Evolutionary conservation across 805 yeast species (phyloP).

Genomic region (Geotrichum ghanense): DNA sequence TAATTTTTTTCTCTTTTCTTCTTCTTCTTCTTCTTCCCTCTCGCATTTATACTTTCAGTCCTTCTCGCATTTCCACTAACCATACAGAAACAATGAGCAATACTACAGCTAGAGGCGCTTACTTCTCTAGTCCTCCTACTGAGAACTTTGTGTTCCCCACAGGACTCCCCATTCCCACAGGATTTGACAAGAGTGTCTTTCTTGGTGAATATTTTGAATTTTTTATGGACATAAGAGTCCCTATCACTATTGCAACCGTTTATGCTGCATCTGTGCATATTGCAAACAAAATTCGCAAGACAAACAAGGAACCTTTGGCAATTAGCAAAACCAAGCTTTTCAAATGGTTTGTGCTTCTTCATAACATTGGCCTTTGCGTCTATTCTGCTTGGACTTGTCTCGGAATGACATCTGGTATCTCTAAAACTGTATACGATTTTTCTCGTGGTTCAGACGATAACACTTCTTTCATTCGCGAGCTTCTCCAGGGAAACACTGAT

Average conservation of each 20-base stretch:
- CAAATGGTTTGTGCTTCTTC: conserved; percentile 45
- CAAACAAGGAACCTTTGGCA: conserved; percentile 38
- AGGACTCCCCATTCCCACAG: conserved; percentile 11
- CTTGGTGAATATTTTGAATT: conserved; percentile 11
- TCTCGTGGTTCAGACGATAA: conserved; percentile 20
- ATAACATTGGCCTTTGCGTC: conserved; percentile 49
- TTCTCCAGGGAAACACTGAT: conserved; percentile 12
- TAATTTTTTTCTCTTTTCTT: neutral
- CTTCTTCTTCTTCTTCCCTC: neutral
- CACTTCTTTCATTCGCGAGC: conserved; percentile 8
- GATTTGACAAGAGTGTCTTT: neutral
- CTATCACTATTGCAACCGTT: conserved; percentile 43
- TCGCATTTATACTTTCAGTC: neutral
- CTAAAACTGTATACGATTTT: conserved; percentile 28
- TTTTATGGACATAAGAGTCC: conserved; percentile 38
- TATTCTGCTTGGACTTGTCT: conserved; percentile 62
- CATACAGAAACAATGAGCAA: neutral
- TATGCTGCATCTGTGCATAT: conserved; percentile 50
- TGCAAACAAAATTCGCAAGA: conserved; percentile 35
- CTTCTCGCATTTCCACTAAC: neutral
- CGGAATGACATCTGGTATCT: conserved; percentile 49
- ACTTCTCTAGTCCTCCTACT: conserved; percentile 9
- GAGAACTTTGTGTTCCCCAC: conserved; percentile 13
- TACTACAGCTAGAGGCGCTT: neutral
- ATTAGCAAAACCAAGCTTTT: conserved; percentile 36